Percentiles rank a stretch among this genome's conserved stretches.
These are phyloP conservation scores for Anthracocystis walkeri DNA, from an alignment of 1,284 basidiomycete species.

Conservation along the genomic window DNA sequence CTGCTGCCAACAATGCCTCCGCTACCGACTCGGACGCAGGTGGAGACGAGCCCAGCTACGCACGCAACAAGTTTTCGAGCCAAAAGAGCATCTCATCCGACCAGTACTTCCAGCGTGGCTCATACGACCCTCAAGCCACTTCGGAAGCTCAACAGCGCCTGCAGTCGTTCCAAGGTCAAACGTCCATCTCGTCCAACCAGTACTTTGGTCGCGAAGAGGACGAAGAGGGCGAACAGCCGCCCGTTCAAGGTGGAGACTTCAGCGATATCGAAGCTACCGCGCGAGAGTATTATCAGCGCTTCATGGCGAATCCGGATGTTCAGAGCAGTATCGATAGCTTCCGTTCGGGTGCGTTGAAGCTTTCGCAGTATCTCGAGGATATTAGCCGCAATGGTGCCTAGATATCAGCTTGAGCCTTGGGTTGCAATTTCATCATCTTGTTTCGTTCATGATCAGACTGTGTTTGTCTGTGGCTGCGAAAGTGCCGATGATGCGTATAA, in stretches of 20 bases:
- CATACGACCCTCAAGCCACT: conserved; percentile 82
- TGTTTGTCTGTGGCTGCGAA: background rate
- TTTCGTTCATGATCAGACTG: background rate
- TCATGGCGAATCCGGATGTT: conserved; percentile 69
- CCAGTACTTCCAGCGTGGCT: conserved; percentile 93
- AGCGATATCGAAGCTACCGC: conserved; percentile 65
- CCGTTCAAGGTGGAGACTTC: conserved; percentile 54
- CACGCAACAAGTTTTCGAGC: conserved; percentile 87
- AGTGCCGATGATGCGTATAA: background rate
- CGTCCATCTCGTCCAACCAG: conserved; percentile 83
- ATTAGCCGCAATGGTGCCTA: conserved; percentile 67
- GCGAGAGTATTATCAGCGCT: conserved; percentile 65
- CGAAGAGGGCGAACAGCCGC: conserved; percentile 72
- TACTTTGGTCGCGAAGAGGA: conserved; percentile 88
- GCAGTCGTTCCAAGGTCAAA: conserved; percentile 88
- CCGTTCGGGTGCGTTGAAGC: conserved; percentile 65
- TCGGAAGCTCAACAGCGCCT: conserved; percentile 85
- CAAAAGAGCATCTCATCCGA: conserved; percentile 94
- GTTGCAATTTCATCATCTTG: conserved; percentile 3
- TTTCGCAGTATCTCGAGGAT: conserved; percentile 68
- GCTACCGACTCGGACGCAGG: conserved; percentile 33
- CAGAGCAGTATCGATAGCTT: conserved; percentile 68
- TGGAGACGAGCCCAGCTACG: conserved; percentile 77
- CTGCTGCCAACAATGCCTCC: conserved; percentile 42
- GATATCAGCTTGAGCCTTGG: background rate